Percentiles rank a stretch among this genome's conserved stretches.
phyloP scores from a whole-genome alignment of 129 eudicot species.

The Flaveria sonorensis region DNA sequence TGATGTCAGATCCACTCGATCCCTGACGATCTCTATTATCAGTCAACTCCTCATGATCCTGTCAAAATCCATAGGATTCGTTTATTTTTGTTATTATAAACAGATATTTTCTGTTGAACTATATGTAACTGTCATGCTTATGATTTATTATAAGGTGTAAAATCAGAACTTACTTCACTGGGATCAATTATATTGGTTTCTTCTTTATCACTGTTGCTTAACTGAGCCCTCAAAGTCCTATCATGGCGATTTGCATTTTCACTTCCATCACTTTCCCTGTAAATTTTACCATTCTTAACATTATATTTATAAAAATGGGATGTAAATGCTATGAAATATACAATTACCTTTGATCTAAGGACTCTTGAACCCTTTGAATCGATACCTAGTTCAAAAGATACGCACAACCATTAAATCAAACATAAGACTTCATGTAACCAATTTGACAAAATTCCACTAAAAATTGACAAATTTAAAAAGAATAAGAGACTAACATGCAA shows the following conservation, averaged over 20 bases:
- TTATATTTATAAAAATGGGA: background rate
- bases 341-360: conserved; percentile 62
- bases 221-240: conserved; percentile 67
- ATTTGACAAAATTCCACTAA: background rate
- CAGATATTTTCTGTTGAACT: no score
- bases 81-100: background rate
- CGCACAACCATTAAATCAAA: conserved; percentile 15
- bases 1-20: conserved; percentile 81
- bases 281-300: conserved; percentile 4
- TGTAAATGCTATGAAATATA: background rate
- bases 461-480: background rate
- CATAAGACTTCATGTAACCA: background rate
- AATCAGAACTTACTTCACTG: conserved; percentile 57
- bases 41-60: conserved; percentile 52
- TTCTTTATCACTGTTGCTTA: conserved; percentile 52
- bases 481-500: conserved; percentile 70
- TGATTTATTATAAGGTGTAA: background rate
- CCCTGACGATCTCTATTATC: conserved; percentile 41
- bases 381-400: conserved; percentile 58
- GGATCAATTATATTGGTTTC: conserved; percentile 39
- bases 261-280: conserved; percentile 58
- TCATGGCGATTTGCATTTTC: conserved; percentile 46
- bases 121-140: background rate
- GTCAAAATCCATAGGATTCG: conserved; percentile 8
- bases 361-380: conserved; percentile 71